Conservation (phyloP, 129 eudicot species). For the Deinandra increscens region DNA sequence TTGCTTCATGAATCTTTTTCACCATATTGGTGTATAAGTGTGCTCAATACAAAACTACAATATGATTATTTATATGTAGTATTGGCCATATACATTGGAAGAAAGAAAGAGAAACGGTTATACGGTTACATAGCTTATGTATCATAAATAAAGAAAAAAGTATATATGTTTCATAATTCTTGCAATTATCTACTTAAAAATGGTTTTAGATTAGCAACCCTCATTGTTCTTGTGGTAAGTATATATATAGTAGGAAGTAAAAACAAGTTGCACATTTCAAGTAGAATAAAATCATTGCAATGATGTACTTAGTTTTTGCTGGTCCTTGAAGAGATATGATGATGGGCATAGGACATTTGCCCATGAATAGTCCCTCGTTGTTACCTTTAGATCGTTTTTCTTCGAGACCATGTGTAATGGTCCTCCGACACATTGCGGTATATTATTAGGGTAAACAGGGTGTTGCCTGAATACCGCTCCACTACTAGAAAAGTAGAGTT, state of each 20-base stretch:
- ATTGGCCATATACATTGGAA: too few relatives aligned
- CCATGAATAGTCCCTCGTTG: slow-evolving; percentile 26
- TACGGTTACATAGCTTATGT: too few relatives aligned
- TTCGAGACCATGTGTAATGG: not conserved
- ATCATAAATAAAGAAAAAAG: not conserved
- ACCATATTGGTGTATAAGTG: not conserved
- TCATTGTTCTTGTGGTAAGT: slow-evolving; percentile 7
- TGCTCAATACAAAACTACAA: too few relatives aligned
- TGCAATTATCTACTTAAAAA: not conserved
- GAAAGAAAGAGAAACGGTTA: too few relatives aligned
- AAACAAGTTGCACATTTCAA: not conserved
- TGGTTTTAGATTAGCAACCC: too few relatives aligned
- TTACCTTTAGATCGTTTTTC: slow-evolving; percentile 18
- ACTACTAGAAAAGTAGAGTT: too few relatives aligned
- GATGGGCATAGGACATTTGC: slow-evolving; percentile 29
- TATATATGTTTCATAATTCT: not conserved
- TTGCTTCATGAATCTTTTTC: not conserved
- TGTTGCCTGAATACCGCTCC: too few relatives aligned
- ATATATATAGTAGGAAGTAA: not conserved
- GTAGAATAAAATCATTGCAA: slow-evolving; percentile 2
- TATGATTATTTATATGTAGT: too few relatives aligned
- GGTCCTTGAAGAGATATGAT: not conserved
- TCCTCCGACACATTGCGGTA: too few relatives aligned
- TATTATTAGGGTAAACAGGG: too few relatives aligned
- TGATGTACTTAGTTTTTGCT: slow-evolving; percentile 12